These are phyloP conservation scores for Epichloe glyceriae DNA, from an alignment of 2,329 filamentous ascomycete genomes.

Conservation along the genomic window DNA sequence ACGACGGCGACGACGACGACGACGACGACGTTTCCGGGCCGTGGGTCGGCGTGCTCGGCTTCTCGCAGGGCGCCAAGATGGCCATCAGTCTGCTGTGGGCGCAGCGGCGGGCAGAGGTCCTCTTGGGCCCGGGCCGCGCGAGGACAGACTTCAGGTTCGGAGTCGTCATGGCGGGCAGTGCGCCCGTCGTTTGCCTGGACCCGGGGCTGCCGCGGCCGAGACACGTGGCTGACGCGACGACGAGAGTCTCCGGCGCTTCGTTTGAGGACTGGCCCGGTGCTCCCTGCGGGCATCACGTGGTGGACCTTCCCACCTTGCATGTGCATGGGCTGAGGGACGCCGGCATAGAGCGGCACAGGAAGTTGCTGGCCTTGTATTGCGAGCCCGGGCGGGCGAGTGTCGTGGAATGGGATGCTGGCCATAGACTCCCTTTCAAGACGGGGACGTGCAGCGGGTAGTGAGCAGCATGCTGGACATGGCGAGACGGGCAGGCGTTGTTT, in stretches of 20 bases:
- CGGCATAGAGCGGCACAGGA: slow-evolving; percentile 37
- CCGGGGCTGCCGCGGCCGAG: slow-evolving; percentile 41
- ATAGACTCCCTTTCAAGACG: slow-evolving; percentile 57
- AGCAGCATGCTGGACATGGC: slow-evolving; percentile 16
- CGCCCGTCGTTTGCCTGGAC: slow-evolving; percentile 19
- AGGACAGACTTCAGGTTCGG: slow-evolving; percentile 20
- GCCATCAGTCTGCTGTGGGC: slow-evolving; percentile 47
- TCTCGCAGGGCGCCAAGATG: slow-evolving; percentile 54
- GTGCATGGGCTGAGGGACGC: slow-evolving; percentile 43
- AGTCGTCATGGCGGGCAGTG: slow-evolving; percentile 22
- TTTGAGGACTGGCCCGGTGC: slow-evolving; percentile 31
- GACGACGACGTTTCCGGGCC: slow-evolving; percentile 40
- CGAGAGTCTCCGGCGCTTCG: slow-evolving; percentile 11
- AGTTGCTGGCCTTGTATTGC: slow-evolving; percentile 47
- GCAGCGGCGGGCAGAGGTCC: slow-evolving; percentile 30
- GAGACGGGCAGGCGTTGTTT: slow-evolving; percentile 4
- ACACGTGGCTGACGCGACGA: slow-evolving; percentile 14
- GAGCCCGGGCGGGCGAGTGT: slow-evolving; percentile 37
- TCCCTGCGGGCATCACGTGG: slow-evolving; percentile 25
- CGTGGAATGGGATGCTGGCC: slow-evolving; percentile 61
- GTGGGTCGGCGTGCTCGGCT: slow-evolving; percentile 50
- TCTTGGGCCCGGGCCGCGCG: background rate
- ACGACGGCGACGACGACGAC: slow-evolving; percentile 37
- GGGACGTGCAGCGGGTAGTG: slow-evolving; percentile 42
- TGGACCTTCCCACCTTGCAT: slow-evolving; percentile 22